Conservation (phyloP, 768 basidiomycete species). For the Thelephora ganbajun region DNA sequence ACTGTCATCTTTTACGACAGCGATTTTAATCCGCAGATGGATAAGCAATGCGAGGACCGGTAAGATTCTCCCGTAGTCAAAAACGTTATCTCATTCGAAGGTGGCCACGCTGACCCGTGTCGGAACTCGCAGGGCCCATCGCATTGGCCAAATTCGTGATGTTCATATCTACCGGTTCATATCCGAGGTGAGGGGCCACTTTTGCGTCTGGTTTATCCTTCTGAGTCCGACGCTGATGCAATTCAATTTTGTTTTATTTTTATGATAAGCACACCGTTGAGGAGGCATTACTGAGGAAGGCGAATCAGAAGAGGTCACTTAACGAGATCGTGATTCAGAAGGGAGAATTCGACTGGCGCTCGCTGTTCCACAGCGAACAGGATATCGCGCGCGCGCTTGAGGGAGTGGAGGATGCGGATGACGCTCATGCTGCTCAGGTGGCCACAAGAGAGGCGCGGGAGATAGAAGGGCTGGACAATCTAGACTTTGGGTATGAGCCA, state of each 20-base stretch:
- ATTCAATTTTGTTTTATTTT: no score
- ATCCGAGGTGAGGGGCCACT: constrained; percentile 25
- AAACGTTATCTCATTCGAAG: background rate
- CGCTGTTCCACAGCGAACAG: constrained; percentile 52
- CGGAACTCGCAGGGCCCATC: constrained; percentile 56
- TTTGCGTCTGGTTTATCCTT: background rate
- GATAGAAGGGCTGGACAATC: constrained; percentile 66
- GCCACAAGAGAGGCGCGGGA: constrained; percentile 63
- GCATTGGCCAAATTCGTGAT: constrained; percentile 94
- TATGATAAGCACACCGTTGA: constrained; percentile 59
- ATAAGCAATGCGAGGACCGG: constrained; percentile 92
- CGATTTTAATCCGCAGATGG: constrained; percentile 97
- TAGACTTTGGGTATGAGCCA: constrained; percentile 55
- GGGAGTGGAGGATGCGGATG: constrained; percentile 80
- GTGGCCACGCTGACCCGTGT: constrained; percentile 2
- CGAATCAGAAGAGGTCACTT: constrained; percentile 91
- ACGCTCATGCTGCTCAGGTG: constrained; percentile 65
- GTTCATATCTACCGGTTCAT: constrained; percentile 96
- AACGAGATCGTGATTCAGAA: constrained; percentile 87
- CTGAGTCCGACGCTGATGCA: background rate
- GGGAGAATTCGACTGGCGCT: constrained; percentile 91
- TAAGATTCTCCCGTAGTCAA: constrained; percentile 18
- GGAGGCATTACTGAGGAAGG: constrained; percentile 91
- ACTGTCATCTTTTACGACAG: constrained; percentile 97
- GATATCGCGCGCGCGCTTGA: constrained; percentile 65